These are phyloP conservation scores for Kodamaea kakaduensis DNA, from an alignment of 805 yeast species.

Conservation along the genomic window DNA sequence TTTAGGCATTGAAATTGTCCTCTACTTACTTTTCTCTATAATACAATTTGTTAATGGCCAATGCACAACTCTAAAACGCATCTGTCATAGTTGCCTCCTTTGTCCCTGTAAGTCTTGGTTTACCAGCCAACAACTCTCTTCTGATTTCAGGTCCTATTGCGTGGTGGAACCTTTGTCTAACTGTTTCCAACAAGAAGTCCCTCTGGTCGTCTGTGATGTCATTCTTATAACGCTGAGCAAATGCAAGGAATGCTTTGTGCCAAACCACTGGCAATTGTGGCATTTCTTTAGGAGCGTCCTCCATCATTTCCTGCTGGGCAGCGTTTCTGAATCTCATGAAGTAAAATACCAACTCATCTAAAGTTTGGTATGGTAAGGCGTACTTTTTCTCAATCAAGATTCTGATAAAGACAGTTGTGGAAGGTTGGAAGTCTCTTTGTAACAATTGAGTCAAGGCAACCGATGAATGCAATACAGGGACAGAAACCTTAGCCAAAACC, in stretches of 20 bases:
- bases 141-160: conserved; percentile 92
- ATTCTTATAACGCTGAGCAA: conserved; percentile 94
- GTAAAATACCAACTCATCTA: conserved; percentile 90
- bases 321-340: conserved; percentile 84
- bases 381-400: conserved; percentile 89
- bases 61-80: conserved; percentile 23
- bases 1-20: neutral
- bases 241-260: conserved; percentile 93
- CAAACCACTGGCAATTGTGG: conserved; percentile 87
- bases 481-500: conserved; percentile 79
- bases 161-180: conserved; percentile 84
- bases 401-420: conserved; percentile 85
- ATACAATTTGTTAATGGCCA: conserved; percentile 1
- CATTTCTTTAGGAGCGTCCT: conserved; percentile 24
- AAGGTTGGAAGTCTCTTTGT: conserved; percentile 78
- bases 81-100: conserved; percentile 38
- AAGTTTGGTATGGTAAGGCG: conserved; percentile 94
- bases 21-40: neutral
- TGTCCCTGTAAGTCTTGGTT: conserved; percentile 48
- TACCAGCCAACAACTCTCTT: conserved; percentile 87
- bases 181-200: conserved; percentile 86
- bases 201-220: conserved; percentile 99
- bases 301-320: conserved; percentile 32
- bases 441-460: conserved; percentile 87
- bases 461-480: conserved; percentile 93